Base-by-base conservation (phyloP, 768 basidiomycete species). In the Hygrocybe coccinea region DNA sequence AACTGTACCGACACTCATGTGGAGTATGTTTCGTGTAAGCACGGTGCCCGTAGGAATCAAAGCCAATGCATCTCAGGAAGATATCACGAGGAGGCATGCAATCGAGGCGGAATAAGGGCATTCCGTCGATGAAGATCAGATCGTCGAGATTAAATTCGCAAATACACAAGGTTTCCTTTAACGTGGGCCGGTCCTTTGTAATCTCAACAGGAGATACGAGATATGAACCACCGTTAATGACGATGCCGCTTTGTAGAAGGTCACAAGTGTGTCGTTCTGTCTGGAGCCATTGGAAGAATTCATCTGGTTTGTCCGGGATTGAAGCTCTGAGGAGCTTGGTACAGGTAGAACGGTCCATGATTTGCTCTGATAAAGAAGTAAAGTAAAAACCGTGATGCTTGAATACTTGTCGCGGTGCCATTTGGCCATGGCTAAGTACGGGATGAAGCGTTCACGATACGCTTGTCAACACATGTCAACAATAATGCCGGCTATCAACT, bases 401-500 rank as follows among this genome's bases (percentile, higher is more conserved):
- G 29, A 29, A 29, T 29, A 8, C 29, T 29, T 8, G 29, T 29
- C n/a, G n/a, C n/a, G n/a, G n/a, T n/a, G n/a, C n/a, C n/a, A n/a
- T n/a, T n/a, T n/a, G n/a, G n/a, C n/a, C n/a, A n/a, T n/a, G n/a
- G n/a, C n/a, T n/a, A n/a, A n/a, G n/a, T n/a, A n/a, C n/a, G n/a
- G n/a, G n/a, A n/a, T n/a, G n/a, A n/a, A n/a, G n/a, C n/a, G n/a
- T n/a, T n/a, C n/a, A n/a, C n/a, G n/a, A n/a, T n/a, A n/a, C n/a
- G n/a, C n/a, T n/a, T n/a, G n/a, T n/a, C n/a, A n/a, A n/a, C n/a
- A n/a, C n/a, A n/a, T n/a, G n/a, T n/a, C n/a, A n/a, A n/a, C n/a
- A n/a, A n/a, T n/a, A n/a, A n/a, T n/a, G n/a, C n/a, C n/a, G 67
- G 69, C 51, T 81, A 82, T 59, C 64, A 74, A 21, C 68, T 81